These are phyloP conservation scores for Dendrobium officinale DNA, from an alignment of 106 monocot species.

Conservation along the genomic window DNA sequence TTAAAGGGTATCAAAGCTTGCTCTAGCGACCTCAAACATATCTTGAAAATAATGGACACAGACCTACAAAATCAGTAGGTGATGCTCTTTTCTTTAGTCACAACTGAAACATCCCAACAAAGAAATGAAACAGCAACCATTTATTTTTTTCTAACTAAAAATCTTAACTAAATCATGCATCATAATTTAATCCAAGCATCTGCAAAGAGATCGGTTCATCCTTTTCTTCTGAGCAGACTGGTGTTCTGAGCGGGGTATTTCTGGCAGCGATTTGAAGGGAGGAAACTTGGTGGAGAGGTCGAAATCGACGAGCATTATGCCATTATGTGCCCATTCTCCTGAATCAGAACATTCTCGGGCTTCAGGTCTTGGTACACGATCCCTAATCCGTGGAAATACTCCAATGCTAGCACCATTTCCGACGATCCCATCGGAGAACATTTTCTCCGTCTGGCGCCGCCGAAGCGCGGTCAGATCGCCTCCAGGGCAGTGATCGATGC, in stretches of 20 bases:
- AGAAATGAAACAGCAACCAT: too few relatives aligned
- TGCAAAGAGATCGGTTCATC: background rate
- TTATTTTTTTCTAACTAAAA: too few relatives aligned
- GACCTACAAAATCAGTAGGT: too few relatives aligned
- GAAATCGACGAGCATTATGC: slow-evolving; percentile 94
- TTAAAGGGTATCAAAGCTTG: too few relatives aligned
- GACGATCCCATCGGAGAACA: slow-evolving; percentile 83
- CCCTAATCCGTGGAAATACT: slow-evolving; percentile 64
- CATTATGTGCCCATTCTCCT: slow-evolving; percentile 78
- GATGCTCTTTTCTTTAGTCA: too few relatives aligned
- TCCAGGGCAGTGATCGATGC: slow-evolving; percentile 64
- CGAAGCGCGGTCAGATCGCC: slow-evolving; percentile 57
- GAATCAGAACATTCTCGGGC: slow-evolving; percentile 88
- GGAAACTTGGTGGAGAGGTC: slow-evolving; percentile 74
- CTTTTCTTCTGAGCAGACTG: background rate
- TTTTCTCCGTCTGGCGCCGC: slow-evolving; percentile 54
- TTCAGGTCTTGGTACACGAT: slow-evolving; percentile 92
- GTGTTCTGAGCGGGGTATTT: background rate
- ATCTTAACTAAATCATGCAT: too few relatives aligned
- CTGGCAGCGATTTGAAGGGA: background rate
- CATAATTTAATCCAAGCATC: background rate
- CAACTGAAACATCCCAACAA: too few relatives aligned
- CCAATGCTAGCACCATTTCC: slow-evolving; percentile 76
- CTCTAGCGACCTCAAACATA: too few relatives aligned
- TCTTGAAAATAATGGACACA: too few relatives aligned